Evolutionary conservation across 2,329 filamentous ascomycete species (phyloP).

Genomic region (Epichloe elymi): DNA sequence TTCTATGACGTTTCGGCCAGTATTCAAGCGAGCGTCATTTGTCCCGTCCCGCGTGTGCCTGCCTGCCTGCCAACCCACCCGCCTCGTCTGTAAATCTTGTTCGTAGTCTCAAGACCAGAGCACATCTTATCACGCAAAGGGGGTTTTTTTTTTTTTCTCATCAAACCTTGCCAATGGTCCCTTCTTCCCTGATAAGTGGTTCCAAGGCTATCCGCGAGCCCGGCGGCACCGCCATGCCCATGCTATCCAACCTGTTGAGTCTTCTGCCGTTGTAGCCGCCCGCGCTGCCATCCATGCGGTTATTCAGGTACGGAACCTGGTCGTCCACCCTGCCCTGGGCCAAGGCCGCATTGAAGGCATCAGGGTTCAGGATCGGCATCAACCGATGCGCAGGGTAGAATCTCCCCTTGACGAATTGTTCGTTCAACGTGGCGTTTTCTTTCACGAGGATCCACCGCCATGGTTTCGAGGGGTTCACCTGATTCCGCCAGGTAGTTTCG

Average conservation of each 20-base stretch:
- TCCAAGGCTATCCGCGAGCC: slow-evolving; percentile 23
- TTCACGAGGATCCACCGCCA: slow-evolving; percentile 28
- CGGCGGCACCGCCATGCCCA: slow-evolving; percentile 28
- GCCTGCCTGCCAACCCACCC: too few species aligned
- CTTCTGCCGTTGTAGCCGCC: slow-evolving; percentile 28
- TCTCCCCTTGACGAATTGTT: slow-evolving; percentile 34
- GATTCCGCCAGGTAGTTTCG: slow-evolving; percentile 27
- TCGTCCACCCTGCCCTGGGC: slow-evolving; percentile 28
- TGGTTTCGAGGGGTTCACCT: slow-evolving; percentile 18
- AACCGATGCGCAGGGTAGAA: slow-evolving; percentile 44
- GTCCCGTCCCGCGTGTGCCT: too few species aligned
- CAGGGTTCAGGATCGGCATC: slow-evolving; percentile 34
- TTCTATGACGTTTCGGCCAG: too few species aligned
- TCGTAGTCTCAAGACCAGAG: neutral
- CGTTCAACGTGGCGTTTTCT: slow-evolving; percentile 34
- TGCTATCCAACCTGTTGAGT: slow-evolving; percentile 27
- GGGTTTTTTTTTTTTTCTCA: too few species aligned
- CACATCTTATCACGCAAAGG: slow-evolving; percentile 2
- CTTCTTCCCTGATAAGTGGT: slow-evolving; percentile 22
- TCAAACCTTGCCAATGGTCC: neutral
- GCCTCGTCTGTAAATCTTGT: too few species aligned
- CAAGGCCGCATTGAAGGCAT: slow-evolving; percentile 24
- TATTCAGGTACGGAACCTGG: slow-evolving; percentile 38
- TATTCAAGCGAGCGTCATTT: too few species aligned
- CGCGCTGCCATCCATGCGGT: slow-evolving; percentile 30